phyloP scores from a whole-genome alignment of 2,329 filamentous ascomycete species.

The Myriosclerotinia duriaeana region DNA sequence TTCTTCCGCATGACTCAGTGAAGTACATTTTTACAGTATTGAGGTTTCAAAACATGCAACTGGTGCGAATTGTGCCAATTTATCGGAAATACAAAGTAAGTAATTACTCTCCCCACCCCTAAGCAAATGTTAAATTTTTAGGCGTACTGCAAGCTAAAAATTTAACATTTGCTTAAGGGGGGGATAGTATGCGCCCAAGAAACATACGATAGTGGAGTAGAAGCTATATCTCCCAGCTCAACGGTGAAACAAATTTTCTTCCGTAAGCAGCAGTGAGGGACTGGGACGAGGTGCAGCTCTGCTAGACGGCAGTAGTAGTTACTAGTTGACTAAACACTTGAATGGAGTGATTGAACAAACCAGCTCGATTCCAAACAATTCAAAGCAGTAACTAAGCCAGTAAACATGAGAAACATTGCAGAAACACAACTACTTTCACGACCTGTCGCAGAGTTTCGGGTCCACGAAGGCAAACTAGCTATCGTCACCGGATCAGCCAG shows the following conservation, averaged over 20 bases:
- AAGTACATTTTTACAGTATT: neutral
- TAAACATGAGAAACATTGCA: neutral
- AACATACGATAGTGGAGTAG: neutral
- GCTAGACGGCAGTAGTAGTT: neutral
- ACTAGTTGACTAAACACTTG: neutral
- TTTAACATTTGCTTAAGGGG: too few species aligned
- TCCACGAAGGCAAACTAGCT: conserved; percentile 65
- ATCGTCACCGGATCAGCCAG: conserved; percentile 75
- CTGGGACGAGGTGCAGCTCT: neutral
- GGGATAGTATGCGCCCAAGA: neutral
- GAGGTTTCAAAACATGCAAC: neutral
- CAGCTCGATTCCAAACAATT: neutral
- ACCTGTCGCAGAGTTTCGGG: conserved; percentile 43
- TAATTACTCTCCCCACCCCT: too few species aligned
- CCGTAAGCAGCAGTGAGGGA: neutral
- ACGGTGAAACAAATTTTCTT: neutral
- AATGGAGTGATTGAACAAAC: neutral
- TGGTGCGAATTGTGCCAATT: neutral
- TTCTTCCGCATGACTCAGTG: neutral
- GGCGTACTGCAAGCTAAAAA: too few species aligned
- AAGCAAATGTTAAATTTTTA: too few species aligned
- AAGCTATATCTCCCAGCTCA: neutral
- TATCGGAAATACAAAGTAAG: too few species aligned
- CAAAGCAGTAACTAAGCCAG: neutral
- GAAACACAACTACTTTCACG: neutral